Evolutionary conservation across 352 stramenopile species (phyloP).

Genomic region (Pythium diclinum): DNA sequence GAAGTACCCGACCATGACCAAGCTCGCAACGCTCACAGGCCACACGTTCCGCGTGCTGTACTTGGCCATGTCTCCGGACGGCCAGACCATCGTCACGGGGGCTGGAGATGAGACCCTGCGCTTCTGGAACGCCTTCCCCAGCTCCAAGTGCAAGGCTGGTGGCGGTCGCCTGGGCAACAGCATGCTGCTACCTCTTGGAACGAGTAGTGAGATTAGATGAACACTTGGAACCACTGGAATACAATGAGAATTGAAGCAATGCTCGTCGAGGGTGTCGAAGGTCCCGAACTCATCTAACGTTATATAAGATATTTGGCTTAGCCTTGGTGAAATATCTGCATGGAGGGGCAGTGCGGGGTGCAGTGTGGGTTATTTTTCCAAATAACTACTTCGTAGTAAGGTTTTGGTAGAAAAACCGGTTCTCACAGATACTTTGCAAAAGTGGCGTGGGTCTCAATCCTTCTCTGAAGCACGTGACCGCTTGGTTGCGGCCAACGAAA

Average conservation of each 20-base stretch:
- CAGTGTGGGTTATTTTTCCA: too few species aligned
- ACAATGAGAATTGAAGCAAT: background rate
- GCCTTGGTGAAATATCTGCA: too few species aligned
- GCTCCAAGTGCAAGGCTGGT: slow-evolving; percentile 47
- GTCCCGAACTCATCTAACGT: too few species aligned
- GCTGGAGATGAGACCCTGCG: slow-evolving; percentile 96
- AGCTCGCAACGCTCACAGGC: slow-evolving; percentile 95
- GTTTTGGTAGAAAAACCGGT: too few species aligned
- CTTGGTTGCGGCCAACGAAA: too few species aligned
- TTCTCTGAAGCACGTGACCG: too few species aligned
- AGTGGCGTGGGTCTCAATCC: too few species aligned
- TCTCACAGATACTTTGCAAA: too few species aligned
- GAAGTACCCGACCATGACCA: slow-evolving; percentile 96
- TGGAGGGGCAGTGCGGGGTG: too few species aligned
- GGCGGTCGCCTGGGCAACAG: slow-evolving; percentile 46
- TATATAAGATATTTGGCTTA: too few species aligned
- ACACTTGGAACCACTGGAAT: background rate
- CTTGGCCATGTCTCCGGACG: slow-evolving; percentile 95
- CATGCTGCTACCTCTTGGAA: slow-evolving; percentile 55
- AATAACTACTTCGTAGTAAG: too few species aligned
- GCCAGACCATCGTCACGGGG: slow-evolving; percentile 96
- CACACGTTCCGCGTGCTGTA: slow-evolving; percentile 97
- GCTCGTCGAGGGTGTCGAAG: too few species aligned
- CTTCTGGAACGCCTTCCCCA: slow-evolving; percentile 98
- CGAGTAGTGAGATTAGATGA: slow-evolving; percentile 60